phyloP scores from a whole-genome alignment of 2,329 filamentous ascomycete genomes.

The Penicillium sp. region DNA sequence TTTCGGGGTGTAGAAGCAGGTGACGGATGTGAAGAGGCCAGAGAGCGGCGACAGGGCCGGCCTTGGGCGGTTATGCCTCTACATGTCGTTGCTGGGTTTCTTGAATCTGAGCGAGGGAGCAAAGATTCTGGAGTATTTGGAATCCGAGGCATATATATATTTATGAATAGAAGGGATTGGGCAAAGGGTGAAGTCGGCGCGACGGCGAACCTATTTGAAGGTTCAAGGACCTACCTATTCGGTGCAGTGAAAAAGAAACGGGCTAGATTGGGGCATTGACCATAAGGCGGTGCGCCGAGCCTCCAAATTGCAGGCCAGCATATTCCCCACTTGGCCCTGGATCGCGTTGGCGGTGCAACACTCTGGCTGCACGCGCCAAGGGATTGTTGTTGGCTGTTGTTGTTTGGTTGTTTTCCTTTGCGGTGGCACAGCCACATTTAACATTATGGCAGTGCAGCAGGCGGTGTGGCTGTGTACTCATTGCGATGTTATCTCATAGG shows the following conservation, averaged over 20 bases:
- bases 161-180: neutral
- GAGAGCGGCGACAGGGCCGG: conserved; percentile 72
- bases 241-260: neutral
- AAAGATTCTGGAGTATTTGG: conserved; percentile 75
- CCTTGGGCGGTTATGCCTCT: conserved; percentile 79
- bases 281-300: conserved; percentile 12
- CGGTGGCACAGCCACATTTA: neutral
- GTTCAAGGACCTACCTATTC: no score
- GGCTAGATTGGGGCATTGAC: neutral
- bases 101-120: conserved; percentile 75
- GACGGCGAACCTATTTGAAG: neutral
- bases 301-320: conserved; percentile 5
- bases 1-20: conserved; percentile 26
- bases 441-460: neutral
- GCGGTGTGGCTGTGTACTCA: neutral
- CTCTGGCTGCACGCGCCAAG: neutral
- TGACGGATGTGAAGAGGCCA: conserved; percentile 49
- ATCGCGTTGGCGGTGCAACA: neutral
- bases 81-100: conserved; percentile 78
- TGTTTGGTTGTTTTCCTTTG: neutral
- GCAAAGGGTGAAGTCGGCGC: neutral
- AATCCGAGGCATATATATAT: conserved; percentile 58
- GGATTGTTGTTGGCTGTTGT: neutral
- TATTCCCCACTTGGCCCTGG: conserved; percentile 5
- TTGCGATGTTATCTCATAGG: no score